Evolutionary conservation across 306 rosid genomes (phyloP).

Genomic region (Corylus americana): DNA sequence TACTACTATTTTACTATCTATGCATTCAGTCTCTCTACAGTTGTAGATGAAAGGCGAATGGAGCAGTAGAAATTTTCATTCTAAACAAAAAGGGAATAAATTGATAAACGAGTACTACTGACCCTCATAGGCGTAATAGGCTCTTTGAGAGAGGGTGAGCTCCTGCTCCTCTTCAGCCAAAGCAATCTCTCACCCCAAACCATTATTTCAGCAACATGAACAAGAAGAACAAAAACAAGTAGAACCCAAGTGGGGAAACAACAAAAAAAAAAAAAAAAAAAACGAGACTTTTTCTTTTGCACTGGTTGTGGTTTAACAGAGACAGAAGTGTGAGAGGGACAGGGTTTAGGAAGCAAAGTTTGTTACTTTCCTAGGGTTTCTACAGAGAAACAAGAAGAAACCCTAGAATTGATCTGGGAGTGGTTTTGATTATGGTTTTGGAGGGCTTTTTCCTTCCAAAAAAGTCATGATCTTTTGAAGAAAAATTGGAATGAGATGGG

Average conservation of each 20-base stretch:
- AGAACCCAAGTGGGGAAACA: background rate
- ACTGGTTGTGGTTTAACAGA: background rate
- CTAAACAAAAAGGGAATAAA: background rate
- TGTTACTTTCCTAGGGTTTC: slow-evolving; percentile 19
- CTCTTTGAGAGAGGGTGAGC: slow-evolving; percentile 4
- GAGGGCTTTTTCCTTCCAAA: background rate
- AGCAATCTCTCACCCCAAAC: slow-evolving; percentile 3
- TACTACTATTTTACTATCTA: background rate
- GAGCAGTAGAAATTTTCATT: background rate
- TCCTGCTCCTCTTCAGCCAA: slow-evolving; percentile 20
- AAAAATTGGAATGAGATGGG: background rate
- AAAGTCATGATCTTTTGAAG: background rate
- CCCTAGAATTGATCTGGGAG: slow-evolving; percentile 28
- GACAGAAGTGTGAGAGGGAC: background rate
- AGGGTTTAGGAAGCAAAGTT: background rate
- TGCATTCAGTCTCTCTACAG: background rate
- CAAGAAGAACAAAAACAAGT: background rate
- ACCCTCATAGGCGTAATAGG: slow-evolving; percentile 15
- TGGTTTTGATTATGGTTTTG: slow-evolving; percentile 13
- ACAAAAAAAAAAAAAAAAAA: background rate
- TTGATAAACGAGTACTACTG: slow-evolving; percentile 11
- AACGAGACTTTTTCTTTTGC: background rate
- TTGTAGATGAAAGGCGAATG: slow-evolving; percentile 11
- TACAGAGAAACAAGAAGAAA: slow-evolving; percentile 15
- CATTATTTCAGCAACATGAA: background rate